Evolutionary conservation across 805 yeast species (phyloP), one percentile per base, ranked within the genome.

Genomic region (Cyberlindnera xishuangbannaensis): DNA sequence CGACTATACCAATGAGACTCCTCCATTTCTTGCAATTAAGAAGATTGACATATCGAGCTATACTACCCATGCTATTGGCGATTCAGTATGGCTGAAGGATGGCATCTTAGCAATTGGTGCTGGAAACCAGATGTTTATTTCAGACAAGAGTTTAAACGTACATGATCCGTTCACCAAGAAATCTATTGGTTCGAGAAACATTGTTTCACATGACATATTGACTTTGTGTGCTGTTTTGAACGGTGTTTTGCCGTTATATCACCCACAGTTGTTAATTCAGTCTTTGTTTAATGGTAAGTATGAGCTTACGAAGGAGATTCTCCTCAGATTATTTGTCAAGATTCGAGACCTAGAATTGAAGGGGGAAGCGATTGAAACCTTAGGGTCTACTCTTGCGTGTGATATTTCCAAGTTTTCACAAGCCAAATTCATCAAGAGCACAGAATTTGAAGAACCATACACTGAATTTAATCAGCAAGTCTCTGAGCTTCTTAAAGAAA

Each of bases 171-270:
- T 71, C 29, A 71, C 81, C 4, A 61, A 64, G 20, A 59, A 64
- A 35, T 71, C 80, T 2, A 65, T 80, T 30, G 81, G 82, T 0
- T 64, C 83, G 1, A 62, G 78, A 39, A 71, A 65, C 38, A 76
- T 77, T 26, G 64, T 76, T 9, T 61, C 67, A 2, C 65, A 65
- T 49, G 66, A 58, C 50, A 70, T 88, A 3, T 69, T 83, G 39
- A 82, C 80, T 45, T 64, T 88, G 37, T 83, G 81, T 31, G 64
- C 84, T 12, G 78, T 87, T 5, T 59, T 88, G 35, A 88, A 88
- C 59, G 97, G 97, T 20, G 92, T 94, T 0, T 56, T 90, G 12
- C 96, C 97, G 0, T 60, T 86, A 1, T 88, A 84, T 47, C 97
- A 90, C 50, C 97, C 97, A 0, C 95, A 87, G 55, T 70, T 85